Evolutionary conservation across 108 stramenopile genomes (phyloP).

Genomic region (Thalassiosira profunda): DNA sequence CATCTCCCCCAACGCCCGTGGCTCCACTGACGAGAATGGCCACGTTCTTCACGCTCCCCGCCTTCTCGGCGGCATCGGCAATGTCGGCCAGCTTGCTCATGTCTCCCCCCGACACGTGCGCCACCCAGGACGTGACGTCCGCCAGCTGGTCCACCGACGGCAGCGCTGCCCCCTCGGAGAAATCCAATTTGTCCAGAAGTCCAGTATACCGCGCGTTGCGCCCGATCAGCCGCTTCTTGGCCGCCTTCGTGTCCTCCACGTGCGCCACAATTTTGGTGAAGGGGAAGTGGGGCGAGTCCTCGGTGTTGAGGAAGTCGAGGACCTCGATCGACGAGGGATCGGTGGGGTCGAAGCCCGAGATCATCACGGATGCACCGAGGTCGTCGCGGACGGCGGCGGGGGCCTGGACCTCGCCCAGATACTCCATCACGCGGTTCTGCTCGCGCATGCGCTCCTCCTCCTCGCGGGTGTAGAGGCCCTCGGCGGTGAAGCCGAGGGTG

Average conservation of each 20-base stretch:
- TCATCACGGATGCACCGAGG: constrained; percentile 29
- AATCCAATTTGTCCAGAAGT: constrained; percentile 86
- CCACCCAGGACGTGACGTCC: constrained; percentile 73
- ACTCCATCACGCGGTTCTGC: constrained; percentile 7
- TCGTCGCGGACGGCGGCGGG: constrained; percentile 15
- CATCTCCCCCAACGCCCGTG: constrained; percentile 30
- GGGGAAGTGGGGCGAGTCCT: constrained; percentile 56
- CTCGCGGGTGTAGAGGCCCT: constrained; percentile 25
- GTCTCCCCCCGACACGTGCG: constrained; percentile 44
- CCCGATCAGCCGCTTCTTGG: constrained; percentile 90
- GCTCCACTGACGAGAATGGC: constrained; percentile 75
- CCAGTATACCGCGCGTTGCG: constrained; percentile 92
- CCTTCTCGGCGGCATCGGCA: constrained; percentile 48
- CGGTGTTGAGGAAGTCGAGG: constrained; percentile 89
- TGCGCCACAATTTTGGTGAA: constrained; percentile 89
- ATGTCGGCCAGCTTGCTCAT: constrained; percentile 40
- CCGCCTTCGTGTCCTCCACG: constrained; percentile 63
- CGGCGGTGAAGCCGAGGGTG: constrained; percentile 38
- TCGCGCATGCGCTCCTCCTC: constrained; percentile 10
- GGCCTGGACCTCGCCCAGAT: constrained; percentile 12
- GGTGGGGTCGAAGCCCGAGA: constrained; percentile 45
- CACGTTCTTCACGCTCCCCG: constrained; percentile 66
- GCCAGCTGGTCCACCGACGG: constrained; percentile 65
- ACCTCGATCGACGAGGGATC: constrained; percentile 64
- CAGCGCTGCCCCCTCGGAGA: constrained; percentile 53